A percentile compares a stretch with the other conserved stretches of the same genome.
Conservation (phyloP, 2,329 filamentous ascomycete genomes). For the Didymella keratinophila region DNA sequence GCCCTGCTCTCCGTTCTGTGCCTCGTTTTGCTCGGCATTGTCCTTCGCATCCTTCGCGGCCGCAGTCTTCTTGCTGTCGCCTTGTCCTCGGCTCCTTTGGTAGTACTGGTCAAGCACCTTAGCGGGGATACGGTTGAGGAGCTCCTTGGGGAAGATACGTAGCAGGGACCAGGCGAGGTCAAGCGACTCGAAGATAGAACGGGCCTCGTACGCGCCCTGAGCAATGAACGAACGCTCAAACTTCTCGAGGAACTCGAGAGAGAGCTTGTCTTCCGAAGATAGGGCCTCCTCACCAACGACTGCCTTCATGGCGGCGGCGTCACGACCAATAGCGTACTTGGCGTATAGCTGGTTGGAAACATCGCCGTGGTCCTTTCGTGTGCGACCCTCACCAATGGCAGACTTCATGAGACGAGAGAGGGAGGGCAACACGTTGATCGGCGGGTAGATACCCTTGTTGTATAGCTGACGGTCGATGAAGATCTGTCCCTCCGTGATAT, state of each 20-base stretch:
- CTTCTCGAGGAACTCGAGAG: slow-evolving; percentile 97
- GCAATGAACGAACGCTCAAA: slow-evolving; percentile 95
- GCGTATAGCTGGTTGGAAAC: slow-evolving; percentile 99
- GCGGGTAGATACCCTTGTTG: slow-evolving; percentile 98
- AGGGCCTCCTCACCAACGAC: slow-evolving; percentile 98
- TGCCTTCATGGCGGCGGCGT: slow-evolving; percentile 98
- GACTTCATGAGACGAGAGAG: slow-evolving; percentile 99
- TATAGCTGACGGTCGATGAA: slow-evolving; percentile 92
- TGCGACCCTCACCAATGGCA: slow-evolving; percentile 96
- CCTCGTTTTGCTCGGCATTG: slow-evolving; percentile 44
- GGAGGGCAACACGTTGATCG: slow-evolving; percentile 97
- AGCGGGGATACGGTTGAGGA: slow-evolving; percentile 81
- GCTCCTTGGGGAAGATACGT: slow-evolving; percentile 96
- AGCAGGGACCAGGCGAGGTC: slow-evolving; percentile 97
- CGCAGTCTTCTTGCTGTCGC: slow-evolving; percentile 52
- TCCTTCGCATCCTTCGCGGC: slow-evolving; percentile 53
- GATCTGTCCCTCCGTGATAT: slow-evolving; percentile 99
- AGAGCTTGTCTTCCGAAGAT: slow-evolving; percentile 95
- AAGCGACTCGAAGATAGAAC: slow-evolving; percentile 90
- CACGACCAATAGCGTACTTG: slow-evolving; percentile 99
- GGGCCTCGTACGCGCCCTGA: slow-evolving; percentile 90
- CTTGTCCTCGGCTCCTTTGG: slow-evolving; percentile 52
- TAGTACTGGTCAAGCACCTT: slow-evolving; percentile 63
- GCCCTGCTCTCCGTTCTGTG: slow-evolving; percentile 34
- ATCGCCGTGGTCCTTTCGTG: slow-evolving; percentile 94